These are phyloP conservation scores for Alternaria sp. DNA, from an alignment of 2,329 filamentous ascomycete genomes.

Conservation along the genomic window DNA sequence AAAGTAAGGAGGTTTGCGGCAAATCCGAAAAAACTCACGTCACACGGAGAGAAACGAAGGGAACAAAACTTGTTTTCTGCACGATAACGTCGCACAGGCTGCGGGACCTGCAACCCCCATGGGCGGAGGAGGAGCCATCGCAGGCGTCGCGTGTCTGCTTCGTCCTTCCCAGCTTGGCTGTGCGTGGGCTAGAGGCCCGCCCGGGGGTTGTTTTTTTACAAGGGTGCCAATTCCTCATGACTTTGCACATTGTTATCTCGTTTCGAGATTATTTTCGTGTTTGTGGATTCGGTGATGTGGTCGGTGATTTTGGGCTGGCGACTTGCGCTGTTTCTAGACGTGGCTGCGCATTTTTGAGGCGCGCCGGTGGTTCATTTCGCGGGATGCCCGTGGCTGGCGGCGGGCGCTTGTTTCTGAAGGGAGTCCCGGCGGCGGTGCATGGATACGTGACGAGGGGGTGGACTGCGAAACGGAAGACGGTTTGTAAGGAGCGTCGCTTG, in stretches of 20 bases:
- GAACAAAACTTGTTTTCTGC: constrained; percentile 4
- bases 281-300: neutral
- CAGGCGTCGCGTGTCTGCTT: constrained; percentile 4
- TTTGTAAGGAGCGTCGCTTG: neutral
- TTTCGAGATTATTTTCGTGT: no score
- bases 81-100: constrained; percentile 1
- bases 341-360: constrained; percentile 6
- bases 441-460: neutral
- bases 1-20: constrained; percentile 1
- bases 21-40: neutral
- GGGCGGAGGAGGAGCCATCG: neutral
- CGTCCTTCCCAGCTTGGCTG: constrained; percentile 1
- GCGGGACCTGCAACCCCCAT: neutral
- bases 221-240: neutral
- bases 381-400: neutral
- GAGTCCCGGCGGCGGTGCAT: constrained; percentile 5
- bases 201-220: neutral
- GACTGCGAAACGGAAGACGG: constrained; percentile 1
- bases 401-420: neutral
- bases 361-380: constrained; percentile 4
- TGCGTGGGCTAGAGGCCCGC: neutral
- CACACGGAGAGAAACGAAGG: neutral
- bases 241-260: constrained; percentile 8
- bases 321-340: constrained; percentile 1
- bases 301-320: constrained; percentile 3